These are phyloP conservation scores for Candida tallmaniae DNA, from an alignment of 805 yeast genomes.

Conservation along the genomic window DNA sequence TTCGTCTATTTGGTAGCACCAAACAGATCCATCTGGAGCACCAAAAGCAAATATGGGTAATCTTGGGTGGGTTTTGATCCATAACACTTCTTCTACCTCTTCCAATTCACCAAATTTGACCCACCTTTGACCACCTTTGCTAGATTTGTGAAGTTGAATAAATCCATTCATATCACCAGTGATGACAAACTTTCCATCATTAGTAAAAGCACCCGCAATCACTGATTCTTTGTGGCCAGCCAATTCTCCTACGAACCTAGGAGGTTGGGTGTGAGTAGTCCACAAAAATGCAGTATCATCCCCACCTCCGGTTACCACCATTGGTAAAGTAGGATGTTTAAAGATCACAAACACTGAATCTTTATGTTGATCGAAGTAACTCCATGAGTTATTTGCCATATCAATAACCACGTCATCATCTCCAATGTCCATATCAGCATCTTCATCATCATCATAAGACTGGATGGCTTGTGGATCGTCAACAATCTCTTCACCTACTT, in stretches of 20 bases:
- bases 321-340: slow-evolving; percentile 78
- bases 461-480: slow-evolving; percentile 27
- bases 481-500: slow-evolving; percentile 26
- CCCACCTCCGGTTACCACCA: slow-evolving; percentile 93
- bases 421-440: slow-evolving; percentile 20
- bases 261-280: slow-evolving; percentile 87
- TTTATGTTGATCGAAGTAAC: slow-evolving; percentile 84
- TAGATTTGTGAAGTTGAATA: slow-evolving; percentile 64
- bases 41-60: slow-evolving; percentile 87
- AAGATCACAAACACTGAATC: slow-evolving; percentile 85
- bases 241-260: slow-evolving; percentile 71
- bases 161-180: slow-evolving; percentile 96
- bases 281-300: slow-evolving; percentile 86
- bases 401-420: slow-evolving; percentile 64
- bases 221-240: slow-evolving; percentile 87
- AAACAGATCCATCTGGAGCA: slow-evolving; percentile 86
- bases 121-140: slow-evolving; percentile 84
- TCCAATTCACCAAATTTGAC: slow-evolving; percentile 60
- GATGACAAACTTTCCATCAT: slow-evolving; percentile 73
- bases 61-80: slow-evolving; percentile 77
- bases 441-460: slow-evolving; percentile 33
- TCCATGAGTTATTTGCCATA: slow-evolving; percentile 81
- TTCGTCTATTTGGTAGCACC: slow-evolving; percentile 79
- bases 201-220: slow-evolving; percentile 75
- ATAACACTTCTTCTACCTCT: slow-evolving; percentile 86